Percentiles rank a stretch among this genome's conserved stretches.
These are phyloP conservation scores for Rhododendron kiyosumense DNA, from an alignment of 148 eudicot genomes.

Conservation along the genomic window DNA sequence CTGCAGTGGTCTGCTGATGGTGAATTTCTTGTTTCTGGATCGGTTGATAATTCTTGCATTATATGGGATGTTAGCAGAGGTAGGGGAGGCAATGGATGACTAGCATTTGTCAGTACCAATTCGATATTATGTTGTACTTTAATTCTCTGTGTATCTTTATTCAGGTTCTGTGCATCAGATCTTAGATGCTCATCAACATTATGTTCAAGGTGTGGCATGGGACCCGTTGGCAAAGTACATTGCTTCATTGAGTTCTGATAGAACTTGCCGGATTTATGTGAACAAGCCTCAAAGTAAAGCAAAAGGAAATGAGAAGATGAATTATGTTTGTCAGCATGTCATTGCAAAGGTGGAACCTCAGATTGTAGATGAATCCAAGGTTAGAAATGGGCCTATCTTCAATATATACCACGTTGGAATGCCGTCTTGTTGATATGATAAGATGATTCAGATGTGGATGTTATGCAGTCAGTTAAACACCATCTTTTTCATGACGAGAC, in stretches of 20 bases:
- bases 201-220: conserved; percentile 99
- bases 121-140: conserved; percentile 3
- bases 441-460: conserved; percentile 6
- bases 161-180: conserved; percentile 88
- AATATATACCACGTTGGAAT: neutral
- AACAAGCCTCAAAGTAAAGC: conserved; percentile 67
- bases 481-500: conserved; percentile 97
- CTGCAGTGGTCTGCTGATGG: conserved; percentile 91
- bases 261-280: conserved; percentile 77
- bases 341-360: conserved; percentile 67
- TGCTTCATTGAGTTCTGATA: conserved; percentile 91
- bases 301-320: conserved; percentile 68
- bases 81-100: conserved; percentile 11
- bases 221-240: conserved; percentile 80
- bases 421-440: neutral
- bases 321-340: conserved; percentile 78
- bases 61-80: conserved; percentile 95
- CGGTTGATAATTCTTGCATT: conserved; percentile 98
- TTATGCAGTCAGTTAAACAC: conserved; percentile 56
- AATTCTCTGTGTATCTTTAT: conserved; percentile 9
- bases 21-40: conserved; percentile 82
- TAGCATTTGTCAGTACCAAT: neutral
- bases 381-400: conserved; percentile 18
- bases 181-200: conserved; percentile 86
- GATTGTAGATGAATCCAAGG: conserved; percentile 66